A percentile compares a stretch with the other conserved stretches of the same genome.
Evolutionary conservation across 75 land plant genomes (phyloP).

Genomic region (Selaginella moellendorffii): DNA sequence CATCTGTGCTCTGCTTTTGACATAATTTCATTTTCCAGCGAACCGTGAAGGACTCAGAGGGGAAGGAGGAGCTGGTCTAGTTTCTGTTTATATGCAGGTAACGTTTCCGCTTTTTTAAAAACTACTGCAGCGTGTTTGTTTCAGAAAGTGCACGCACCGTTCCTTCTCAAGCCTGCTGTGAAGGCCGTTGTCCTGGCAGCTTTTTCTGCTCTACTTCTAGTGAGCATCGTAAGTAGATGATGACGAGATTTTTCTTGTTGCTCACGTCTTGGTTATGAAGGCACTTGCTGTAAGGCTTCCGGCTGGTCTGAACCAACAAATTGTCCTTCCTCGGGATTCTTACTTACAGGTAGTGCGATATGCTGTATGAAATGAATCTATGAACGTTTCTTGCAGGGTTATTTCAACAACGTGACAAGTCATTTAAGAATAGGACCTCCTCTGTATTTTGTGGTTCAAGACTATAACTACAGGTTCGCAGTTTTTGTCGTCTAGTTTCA

Average conservation of each 20-base stretch:
- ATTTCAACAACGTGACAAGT: conserved; percentile 62
- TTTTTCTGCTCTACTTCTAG: conserved; percentile 54
- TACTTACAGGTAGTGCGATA: conserved; percentile 87
- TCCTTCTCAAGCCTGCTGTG: conserved; percentile 51
- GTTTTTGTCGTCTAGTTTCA: neutral
- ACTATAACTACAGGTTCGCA: conserved; percentile 76
- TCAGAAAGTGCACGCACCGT: conserved; percentile 74
- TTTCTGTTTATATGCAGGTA: conserved; percentile 12
- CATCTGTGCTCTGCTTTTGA: too few species aligned
- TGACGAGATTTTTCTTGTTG: neutral
- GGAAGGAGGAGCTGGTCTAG: neutral
- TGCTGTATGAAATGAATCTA: neutral
- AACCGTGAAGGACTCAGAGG: too few species aligned
- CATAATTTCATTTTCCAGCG: too few species aligned
- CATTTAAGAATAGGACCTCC: conserved; percentile 90
- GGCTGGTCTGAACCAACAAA: conserved; percentile 77
- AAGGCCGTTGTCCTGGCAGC: conserved; percentile 50
- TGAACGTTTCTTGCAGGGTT: conserved; percentile 39
- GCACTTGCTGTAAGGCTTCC: conserved; percentile 56
- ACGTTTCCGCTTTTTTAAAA: neutral
- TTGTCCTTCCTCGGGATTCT: conserved; percentile 85
- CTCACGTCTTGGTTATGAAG: conserved; percentile 18
- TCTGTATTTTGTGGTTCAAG: conserved; percentile 78
- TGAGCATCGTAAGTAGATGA: conserved; percentile 72
- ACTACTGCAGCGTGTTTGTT: neutral